Evolutionary conservation across 1,284 basidiomycete species (phyloP), one percentile per base, ranked within the genome.

Genomic region (Cryptococcus sp.): DNA sequence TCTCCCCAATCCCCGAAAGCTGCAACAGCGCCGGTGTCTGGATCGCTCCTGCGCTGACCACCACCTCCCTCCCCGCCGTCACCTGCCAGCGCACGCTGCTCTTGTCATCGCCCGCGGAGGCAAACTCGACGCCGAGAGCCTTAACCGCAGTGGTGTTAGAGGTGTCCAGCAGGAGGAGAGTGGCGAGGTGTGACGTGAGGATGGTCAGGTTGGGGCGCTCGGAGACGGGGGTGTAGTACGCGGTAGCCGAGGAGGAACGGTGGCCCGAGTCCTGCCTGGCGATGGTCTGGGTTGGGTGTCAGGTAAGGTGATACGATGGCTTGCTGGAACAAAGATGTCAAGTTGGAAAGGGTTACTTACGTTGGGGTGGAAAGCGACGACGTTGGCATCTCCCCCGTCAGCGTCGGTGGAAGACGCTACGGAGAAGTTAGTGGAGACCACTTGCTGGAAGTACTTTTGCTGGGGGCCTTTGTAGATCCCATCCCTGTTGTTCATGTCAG

Each of bases 381-480:
- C 82, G 58, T 83, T 84, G 3, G 82, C 79, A 13, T 77, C 74
- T 0, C 84, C 84, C n/a, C 82, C 82, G 61, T 82, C 83, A 20
- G 83, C 64, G 66, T 86, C 84, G 23, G 76, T 67, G 56, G 66
- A 79, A 40, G 55, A 37, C 12, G 56, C 57, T 15, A 71, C 57
- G 15, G 57, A 63, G 45, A 60, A 61, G 35, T 57, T 61, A n/a
- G 52, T 57, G 2, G 77, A 75, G 40, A 83, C 79, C 3, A 82
- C 80, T 50, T 79, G 57, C 38, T 82, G 71, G 64, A 85, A 87
- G 5, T 76, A 78, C 2, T 70, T 57, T 63, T 84, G 82, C 56
- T 84, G 81, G 1, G 81, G 81, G 2, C 84, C 84, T 9, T 81
- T 80, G 61, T 81, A 85, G 81, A 85, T 85, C 3, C 46, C 55